A percentile compares a stretch with the other conserved stretches of the same genome.
Conservation (phyloP, 768 basidiomycete genomes). For the Trametes maxima region DNA sequence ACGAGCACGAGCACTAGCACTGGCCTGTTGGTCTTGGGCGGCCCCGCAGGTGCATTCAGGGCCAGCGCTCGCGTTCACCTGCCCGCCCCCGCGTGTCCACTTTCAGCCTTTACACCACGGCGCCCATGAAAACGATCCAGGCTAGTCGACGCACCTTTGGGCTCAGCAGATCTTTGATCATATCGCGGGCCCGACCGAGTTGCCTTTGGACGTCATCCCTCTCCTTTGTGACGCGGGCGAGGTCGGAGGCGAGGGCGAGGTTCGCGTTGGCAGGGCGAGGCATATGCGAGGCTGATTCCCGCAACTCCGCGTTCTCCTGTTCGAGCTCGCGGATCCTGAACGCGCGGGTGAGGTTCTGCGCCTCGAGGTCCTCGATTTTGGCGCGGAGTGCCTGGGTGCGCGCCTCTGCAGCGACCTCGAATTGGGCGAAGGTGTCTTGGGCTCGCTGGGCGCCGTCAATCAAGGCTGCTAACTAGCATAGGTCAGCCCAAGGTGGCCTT, state of each 20-base stretch:
- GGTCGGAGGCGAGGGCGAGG: neutral
- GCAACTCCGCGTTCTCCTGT: conserved; percentile 39
- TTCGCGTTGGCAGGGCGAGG: conserved; percentile 19
- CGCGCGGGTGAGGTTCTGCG: conserved; percentile 29
- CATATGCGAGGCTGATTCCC: conserved; percentile 29
- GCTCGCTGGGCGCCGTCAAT: conserved; percentile 14
- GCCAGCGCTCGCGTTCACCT: neutral
- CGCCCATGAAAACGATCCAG: neutral
- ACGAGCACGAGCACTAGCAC: neutral
- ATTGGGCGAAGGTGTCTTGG: conserved; percentile 34
- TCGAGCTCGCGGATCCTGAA: conserved; percentile 34
- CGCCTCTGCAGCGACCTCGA: conserved; percentile 30
- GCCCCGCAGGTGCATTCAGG: neutral
- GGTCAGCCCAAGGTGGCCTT: neutral
- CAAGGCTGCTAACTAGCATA: conserved; percentile 6
- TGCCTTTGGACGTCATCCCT: conserved; percentile 33
- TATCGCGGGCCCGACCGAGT: conserved; percentile 38
- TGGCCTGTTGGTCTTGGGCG: neutral
- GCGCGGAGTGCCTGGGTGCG: conserved; percentile 26
- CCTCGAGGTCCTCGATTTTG: conserved; percentile 44
- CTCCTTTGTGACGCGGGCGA: conserved; percentile 16
- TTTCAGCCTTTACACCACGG: neutral
- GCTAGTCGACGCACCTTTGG: conserved; percentile 36
- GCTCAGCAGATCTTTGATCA: conserved; percentile 46
- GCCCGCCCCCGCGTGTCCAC: neutral